Evolutionary conservation across 805 yeast species (phyloP), one percentile per base, ranked within the genome.

Genomic region (Suhomyces sp.): DNA sequence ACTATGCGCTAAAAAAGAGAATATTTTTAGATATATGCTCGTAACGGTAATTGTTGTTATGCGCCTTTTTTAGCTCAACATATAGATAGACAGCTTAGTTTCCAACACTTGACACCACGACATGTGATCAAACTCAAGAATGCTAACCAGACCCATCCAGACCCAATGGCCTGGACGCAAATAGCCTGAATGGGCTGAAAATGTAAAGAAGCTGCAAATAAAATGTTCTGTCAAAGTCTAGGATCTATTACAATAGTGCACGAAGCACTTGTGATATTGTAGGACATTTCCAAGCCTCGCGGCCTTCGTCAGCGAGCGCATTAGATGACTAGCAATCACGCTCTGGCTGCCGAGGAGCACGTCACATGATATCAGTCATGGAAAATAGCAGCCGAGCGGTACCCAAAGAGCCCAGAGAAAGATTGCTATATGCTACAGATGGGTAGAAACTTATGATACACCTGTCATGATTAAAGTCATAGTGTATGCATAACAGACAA

Each of bases 21-120:
- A 21, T 35, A 45, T 31, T 44, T 29, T 33, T 31, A 29, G 15
- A 25, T 25, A 43, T 9, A 44, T 44, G 37, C 47, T 44, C 47
- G 27, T 44, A 44, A 44, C 47, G 47, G 19, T 7, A 3, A n/a
- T 25, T 13, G n/a, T 43, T 43, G 37, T 17, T 15, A n/a, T 20
- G 29, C 19, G 27, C 15, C 22, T 17, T 8, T 41, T 19, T 21
- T 22, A 21, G 17, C 25, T 40, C 6, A 40, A 19, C 22, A 20
- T 20, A 8, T 13, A 35, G 40, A 35, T 35, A 35, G 40, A 35
- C 40, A 35, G 15, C 19, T 17, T 35, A n/a, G 19, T 35, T 17
- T 8, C 9, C 17, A 35, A 12, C 12, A 35, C 13, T 35, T 15
- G 40, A 35, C 40, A 35, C 40, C n/a, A 3, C 40, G 10, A 13